These are phyloP conservation scores for Carallia pectinifolia DNA, from an alignment of 345 rosid species.

Conservation along the genomic window DNA sequence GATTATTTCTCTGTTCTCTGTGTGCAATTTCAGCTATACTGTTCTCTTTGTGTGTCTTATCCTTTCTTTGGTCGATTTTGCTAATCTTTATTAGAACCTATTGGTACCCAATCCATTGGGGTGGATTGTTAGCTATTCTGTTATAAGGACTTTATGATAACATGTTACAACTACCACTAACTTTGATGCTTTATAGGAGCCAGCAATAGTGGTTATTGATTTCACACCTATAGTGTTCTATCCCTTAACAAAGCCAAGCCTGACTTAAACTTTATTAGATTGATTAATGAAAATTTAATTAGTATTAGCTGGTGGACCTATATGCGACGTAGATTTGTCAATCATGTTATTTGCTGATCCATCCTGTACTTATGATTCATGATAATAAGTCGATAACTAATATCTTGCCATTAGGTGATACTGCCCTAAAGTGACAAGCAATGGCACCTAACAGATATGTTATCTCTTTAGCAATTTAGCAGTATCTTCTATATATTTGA, in stretches of 20 bases:
- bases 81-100: too few species aligned
- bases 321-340: background rate
- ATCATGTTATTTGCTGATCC: background rate
- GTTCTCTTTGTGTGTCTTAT: background rate
- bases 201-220: too few species aligned
- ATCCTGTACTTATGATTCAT: background rate
- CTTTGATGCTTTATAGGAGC: too few species aligned
- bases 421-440: background rate
- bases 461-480: too few species aligned
- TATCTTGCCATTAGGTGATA: background rate
- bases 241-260: background rate
- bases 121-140: too few species aligned
- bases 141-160: too few species aligned
- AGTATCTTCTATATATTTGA: too few species aligned
- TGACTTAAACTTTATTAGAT: background rate
- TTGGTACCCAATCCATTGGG: too few species aligned
- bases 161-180: too few species aligned
- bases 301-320: background rate
- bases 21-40: background rate
- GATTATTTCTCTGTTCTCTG: background rate
- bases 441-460: too few species aligned
- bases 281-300: slow-evolving; percentile 2
- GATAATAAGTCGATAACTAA: background rate
- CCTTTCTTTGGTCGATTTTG: too few species aligned
- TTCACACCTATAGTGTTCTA: too few species aligned